Base-by-base conservation (phyloP, 257 asterid genomes). In the Gentiana macrophylla region DNA sequence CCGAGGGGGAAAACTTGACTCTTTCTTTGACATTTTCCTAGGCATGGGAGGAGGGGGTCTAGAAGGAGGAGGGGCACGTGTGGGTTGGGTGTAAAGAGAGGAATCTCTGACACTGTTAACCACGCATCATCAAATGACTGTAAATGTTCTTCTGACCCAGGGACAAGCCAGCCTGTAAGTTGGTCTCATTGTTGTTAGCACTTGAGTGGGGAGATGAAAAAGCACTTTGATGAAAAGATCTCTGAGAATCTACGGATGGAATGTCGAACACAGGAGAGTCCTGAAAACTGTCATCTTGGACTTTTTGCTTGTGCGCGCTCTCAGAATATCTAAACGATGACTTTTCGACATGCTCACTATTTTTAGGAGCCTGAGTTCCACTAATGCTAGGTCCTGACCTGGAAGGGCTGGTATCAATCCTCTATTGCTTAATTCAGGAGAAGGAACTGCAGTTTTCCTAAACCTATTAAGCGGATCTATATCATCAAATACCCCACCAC, bases 31-130 rank as follows among this genome's bases (percentile, higher is more conserved):
- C 67, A 71, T 63, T 63, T 55, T 69, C 49, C 74, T 73, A 60
- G 99, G 99, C 67, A 89, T 74, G 53, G 89, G 89, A 60, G 99
- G 99, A 56, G 97, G 99, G 60, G 95, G 88, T 12, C 97, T 84
- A 44, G 99, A 80, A 66, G 99, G 99, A 46, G 97, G 96, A 64
- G 99, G 90, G 79, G 97, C 94, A 64, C 74, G 66, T 32, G 97
- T 77, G 35, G 94, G 95, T 69, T 79, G 94, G n/a, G n/a, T 2
- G 97, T 93, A 56, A 71, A 81, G 63, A 93, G 97, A 62, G 97
- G 97, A 62, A 93, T 70, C 80, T 93, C 99, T 4, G 89, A 86
- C 41, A 86, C 96, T 49, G 89, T 79, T 61, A 89, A 74, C 99
- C 99, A 93, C 56, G 86, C 63, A 49, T 84, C 96, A 54, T 80